phyloP scores from a whole-genome alignment of 805 yeast species.

The Nakazawaea holstii region DNA sequence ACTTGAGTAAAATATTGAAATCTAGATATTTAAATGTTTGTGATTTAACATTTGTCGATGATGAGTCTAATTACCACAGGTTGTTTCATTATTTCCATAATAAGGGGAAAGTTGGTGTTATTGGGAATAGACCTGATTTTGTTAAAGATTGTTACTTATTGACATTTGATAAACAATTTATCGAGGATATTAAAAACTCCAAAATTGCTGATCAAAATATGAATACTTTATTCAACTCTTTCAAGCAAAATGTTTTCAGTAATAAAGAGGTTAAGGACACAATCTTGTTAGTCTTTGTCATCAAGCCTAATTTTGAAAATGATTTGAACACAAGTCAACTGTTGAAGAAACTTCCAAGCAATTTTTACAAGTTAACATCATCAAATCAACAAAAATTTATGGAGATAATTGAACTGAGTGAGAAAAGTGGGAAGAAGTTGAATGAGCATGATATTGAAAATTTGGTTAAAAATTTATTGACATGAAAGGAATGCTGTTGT shows the following conservation, averaged over 20 bases:
- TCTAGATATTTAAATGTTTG: slow-evolving; percentile 51
- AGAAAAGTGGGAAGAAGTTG: not conserved
- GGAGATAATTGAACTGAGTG: slow-evolving; percentile 2
- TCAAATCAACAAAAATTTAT: slow-evolving; percentile 5
- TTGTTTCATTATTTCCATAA: slow-evolving; percentile 41
- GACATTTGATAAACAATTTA: slow-evolving; percentile 23
- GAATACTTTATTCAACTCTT: slow-evolving; percentile 1
- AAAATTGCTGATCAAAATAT: not conserved
- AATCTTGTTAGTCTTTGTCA: slow-evolving; percentile 5
- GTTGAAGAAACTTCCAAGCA: slow-evolving; percentile 4
- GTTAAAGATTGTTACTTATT: slow-evolving; percentile 64
- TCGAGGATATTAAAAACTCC: not conserved
- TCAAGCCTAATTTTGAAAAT: slow-evolving; percentile 6
- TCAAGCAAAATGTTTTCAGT: not conserved
- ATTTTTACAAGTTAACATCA: slow-evolving; percentile 7
- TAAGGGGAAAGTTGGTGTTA: slow-evolving; percentile 53
- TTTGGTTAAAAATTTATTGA: slow-evolving; percentile 3
- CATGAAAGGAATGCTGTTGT: not conserved
- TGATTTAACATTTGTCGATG: slow-evolving; percentile 27
- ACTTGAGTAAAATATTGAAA: slow-evolving; percentile 40
- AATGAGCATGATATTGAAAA: slow-evolving; percentile 1
- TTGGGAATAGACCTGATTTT: slow-evolving; percentile 40
- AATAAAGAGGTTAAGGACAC: slow-evolving; percentile 2
- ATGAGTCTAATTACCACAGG: slow-evolving; percentile 21
- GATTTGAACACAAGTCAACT: not conserved